A percentile compares a stretch with the other conserved stretches of the same genome.
Evolutionary conservation across 345 rosid species (phyloP).

Genomic region (Arabidopsis suecica): DNA sequence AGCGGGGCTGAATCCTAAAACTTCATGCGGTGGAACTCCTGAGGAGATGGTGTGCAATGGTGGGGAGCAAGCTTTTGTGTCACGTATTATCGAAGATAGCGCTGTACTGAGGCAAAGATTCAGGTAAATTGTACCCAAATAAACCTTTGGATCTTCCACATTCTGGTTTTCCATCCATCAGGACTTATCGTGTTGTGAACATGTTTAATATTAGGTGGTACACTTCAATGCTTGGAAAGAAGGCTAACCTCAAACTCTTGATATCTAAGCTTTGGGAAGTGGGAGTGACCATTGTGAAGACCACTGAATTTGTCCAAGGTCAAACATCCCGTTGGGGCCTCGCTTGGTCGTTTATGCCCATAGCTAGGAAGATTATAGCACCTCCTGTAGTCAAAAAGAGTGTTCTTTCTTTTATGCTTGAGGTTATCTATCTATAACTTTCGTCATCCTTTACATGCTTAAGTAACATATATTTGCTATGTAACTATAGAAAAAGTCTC

Average conservation of each 20-base stretch:
- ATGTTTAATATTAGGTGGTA: constrained; percentile 65
- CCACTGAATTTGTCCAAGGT: constrained; percentile 92
- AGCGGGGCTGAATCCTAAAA: constrained; percentile 90
- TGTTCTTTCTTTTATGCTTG: constrained; percentile 70
- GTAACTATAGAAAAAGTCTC: background rate
- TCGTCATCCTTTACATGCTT: constrained; percentile 12
- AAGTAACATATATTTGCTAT: background rate
- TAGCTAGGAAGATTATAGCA: constrained; percentile 60
- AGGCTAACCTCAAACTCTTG: constrained; percentile 72
- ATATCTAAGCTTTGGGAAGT: constrained; percentile 73
- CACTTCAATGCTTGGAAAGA: constrained; percentile 93
- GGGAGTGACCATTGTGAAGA: constrained; percentile 76
- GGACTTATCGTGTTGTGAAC: constrained; percentile 6
- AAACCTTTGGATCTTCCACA: constrained; percentile 6
- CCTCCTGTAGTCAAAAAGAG: constrained; percentile 54
- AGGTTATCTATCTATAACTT: constrained; percentile 54
- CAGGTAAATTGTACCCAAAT: constrained; percentile 46
- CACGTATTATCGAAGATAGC: constrained; percentile 82
- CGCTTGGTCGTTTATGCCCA: constrained; percentile 88
- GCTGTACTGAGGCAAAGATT: constrained; percentile 62
- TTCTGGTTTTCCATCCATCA: background rate
- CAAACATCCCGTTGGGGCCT: constrained; percentile 93
- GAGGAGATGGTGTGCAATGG: constrained; percentile 91
- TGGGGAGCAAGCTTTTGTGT: constrained; percentile 84
- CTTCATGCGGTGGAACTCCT: constrained; percentile 88